Evolutionary conservation across 768 basidiomycete species (phyloP).

Genomic region (Dacryopinax primogenitus): DNA sequence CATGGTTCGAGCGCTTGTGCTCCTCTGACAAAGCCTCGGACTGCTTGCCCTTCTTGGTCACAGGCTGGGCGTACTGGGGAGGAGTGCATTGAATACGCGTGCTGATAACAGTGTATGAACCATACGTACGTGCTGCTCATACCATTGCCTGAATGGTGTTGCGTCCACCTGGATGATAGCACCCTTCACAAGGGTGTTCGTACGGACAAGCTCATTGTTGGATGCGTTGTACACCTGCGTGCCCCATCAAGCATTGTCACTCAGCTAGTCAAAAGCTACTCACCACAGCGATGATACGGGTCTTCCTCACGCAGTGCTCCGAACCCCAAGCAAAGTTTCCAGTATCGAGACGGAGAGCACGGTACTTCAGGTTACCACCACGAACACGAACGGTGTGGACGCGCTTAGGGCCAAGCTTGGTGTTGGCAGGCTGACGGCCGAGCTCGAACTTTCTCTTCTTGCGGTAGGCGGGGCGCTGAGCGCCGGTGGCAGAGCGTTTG

Average conservation of each 20-base stretch:
- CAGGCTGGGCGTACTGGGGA: conserved; percentile 79
- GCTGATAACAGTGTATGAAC: not conserved
- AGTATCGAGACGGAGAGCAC: conserved; percentile 88
- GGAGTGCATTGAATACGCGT: conserved; percentile 10
- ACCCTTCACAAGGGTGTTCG: conserved; percentile 96
- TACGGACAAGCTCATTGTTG: conserved; percentile 99
- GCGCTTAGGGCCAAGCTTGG: conserved; percentile 91
- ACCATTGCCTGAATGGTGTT: conserved; percentile 99
- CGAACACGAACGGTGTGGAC: conserved; percentile 90
- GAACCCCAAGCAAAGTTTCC: conserved; percentile 99
- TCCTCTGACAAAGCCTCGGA: conserved; percentile 39
- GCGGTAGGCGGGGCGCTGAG: conserved; percentile 88
- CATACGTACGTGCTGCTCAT: conserved; percentile 82
- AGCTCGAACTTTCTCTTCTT: conserved; percentile 99
- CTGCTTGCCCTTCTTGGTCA: conserved; percentile 59
- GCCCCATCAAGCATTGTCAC: conserved; percentile 7
- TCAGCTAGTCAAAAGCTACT: conserved; percentile 26
- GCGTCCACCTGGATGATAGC: conserved; percentile 97
- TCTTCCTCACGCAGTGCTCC: conserved; percentile 88
- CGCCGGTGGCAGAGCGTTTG: conserved; percentile 90
- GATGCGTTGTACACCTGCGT: conserved; percentile 90
- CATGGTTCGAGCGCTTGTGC: conserved; percentile 82
- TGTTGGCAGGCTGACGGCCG: conserved; percentile 94
- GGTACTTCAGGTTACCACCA: conserved; percentile 89
- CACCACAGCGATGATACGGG: conserved; percentile 90